Conservation (phyloP, 176 grass and related monocot species). For the Bromus sterilis region DNA sequence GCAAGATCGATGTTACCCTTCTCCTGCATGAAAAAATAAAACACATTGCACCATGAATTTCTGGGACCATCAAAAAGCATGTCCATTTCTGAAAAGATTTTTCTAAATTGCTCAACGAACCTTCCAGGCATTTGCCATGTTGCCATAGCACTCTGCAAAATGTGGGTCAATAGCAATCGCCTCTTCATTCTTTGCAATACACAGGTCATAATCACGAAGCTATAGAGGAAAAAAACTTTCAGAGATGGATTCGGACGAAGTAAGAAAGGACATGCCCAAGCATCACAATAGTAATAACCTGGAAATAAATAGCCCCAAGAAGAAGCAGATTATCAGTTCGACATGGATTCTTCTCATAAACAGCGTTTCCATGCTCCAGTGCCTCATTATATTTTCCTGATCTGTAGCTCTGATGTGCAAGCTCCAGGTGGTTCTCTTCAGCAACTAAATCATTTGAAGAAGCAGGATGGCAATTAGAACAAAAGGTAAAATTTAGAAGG, state of each 20-base stretch:
- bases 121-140: slow-evolving; percentile 99
- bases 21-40: slow-evolving; percentile 49
- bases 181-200: slow-evolving; percentile 95
- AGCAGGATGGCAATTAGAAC: neutral
- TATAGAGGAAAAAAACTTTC: slow-evolving; percentile 25
- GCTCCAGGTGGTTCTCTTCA: slow-evolving; percentile 37
- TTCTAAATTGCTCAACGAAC: slow-evolving; percentile 13
- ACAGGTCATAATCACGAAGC: slow-evolving; percentile 86
- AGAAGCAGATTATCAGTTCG: slow-evolving; percentile 69
- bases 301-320: slow-evolving; percentile 63
- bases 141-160: slow-evolving; percentile 95
- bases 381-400: slow-evolving; percentile 53
- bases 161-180: slow-evolving; percentile 84
- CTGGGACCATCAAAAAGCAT: neutral
- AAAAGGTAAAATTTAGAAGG: neutral
- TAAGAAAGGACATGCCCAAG: neutral
- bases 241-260: neutral
- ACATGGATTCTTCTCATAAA: slow-evolving; percentile 45
- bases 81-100: neutral
- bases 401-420: slow-evolving; percentile 66
- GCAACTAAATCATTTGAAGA: slow-evolving; percentile 24
- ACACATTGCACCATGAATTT: neutral
- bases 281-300: slow-evolving; percentile 34
- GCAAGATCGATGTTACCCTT: slow-evolving; percentile 90
- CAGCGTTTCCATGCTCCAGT: slow-evolving; percentile 40